Base-by-base conservation (phyloP, 257 asterid genomes). In the Solanum clarkiae region DNA sequence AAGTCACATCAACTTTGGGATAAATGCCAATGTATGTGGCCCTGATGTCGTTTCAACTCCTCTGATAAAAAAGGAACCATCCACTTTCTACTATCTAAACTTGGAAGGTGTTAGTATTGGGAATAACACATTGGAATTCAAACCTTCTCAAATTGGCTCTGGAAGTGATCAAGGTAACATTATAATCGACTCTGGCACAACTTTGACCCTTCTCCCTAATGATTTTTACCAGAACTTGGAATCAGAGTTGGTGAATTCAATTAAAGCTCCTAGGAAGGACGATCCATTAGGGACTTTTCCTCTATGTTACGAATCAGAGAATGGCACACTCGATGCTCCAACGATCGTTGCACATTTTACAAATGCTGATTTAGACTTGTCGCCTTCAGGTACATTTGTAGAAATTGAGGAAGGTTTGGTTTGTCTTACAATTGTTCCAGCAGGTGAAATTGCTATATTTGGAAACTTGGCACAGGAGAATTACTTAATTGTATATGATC, bases 381-480 rank as follows among this genome's bases (percentile, higher is more conserved):
- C 4, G 42, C 42, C 42, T 36, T 36, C 42, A 36, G 4, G 42
- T 36, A 36, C 42, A 36, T 36, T 36, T 36, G 42, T 6, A 36
- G 42, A 36, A 36, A 36, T 56, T 59, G 53, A 60, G 5, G 18
- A 68, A 17, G 29, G 45, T 8, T 36, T 66, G 6, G n/a, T 51
- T 26, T 87, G 89, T 72, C 62, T 84, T 4, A 82, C 80, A 8
- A 51, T 84, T 17, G 47, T 36, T 20, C 49, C 87, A 1, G 32
- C 40, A 49, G 20, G 47, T 10, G 42, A 18, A 45, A 32, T 87
- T 42, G 83, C 92, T 8, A 87, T 93, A 44, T 89, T 85, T 75
- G 97, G 97, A 24, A 93, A 90, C 60, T 8, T 89, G 80, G 92
- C 94, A 0, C 92, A 91, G 83, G 83, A 51, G 84, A 49, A 90